Base-by-base conservation (phyloP, 2,329 filamentous ascomycete genomes). In the Beauveria sp. region DNA sequence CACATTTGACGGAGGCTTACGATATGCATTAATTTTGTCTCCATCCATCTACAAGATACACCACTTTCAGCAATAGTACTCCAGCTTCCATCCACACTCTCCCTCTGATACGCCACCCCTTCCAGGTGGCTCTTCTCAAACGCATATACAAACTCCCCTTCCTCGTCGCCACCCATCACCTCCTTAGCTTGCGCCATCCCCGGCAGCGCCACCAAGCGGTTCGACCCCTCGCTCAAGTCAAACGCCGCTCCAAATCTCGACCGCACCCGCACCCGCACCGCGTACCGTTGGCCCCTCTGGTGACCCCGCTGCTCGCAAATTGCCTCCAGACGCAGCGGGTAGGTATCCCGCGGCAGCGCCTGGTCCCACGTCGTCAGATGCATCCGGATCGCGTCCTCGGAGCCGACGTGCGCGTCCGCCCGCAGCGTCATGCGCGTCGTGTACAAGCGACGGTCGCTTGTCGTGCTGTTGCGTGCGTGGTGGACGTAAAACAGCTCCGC, bases 401-500 rank as follows among this genome's bases (percentile, higher is more conserved):
- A 68, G 2, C 70, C 70, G 9, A 71, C 64, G 28, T 65, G 66
- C 1, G 70, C 53, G 3, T 60, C 64, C 1, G 66, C 63, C 20
- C 70, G 56, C 1, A 74, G 65, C 3, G 45, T 66, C 70, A 74
- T 68, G 18, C 72, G 70, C 4, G 72, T 74, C 0, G 70, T 71
- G 61, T 72, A 74, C 24, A 74, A 66, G 3, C 71, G 69, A 1
- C 72, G 65, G 46, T 60, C 65, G 1, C 49, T 60, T 0, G 64
- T 62, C 3, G 72, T 74, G 51, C 64, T 64, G 20, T 74, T 74
- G 7, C 72, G 67, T 3, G 64, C 72, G 55, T 74, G 72, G 26
- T 74, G 72, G 0, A 74, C 67, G 45, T 74, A 74, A 38, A 74
- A 73, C 0, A 74, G 67, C 65, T 74, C 72, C 3, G 70, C 62